Percentiles rank a stretch among this genome's conserved stretches.
These are phyloP conservation scores for Eucalyptus erythrocorys DNA, from an alignment of 345 rosid genomes.

Conservation along the genomic window DNA sequence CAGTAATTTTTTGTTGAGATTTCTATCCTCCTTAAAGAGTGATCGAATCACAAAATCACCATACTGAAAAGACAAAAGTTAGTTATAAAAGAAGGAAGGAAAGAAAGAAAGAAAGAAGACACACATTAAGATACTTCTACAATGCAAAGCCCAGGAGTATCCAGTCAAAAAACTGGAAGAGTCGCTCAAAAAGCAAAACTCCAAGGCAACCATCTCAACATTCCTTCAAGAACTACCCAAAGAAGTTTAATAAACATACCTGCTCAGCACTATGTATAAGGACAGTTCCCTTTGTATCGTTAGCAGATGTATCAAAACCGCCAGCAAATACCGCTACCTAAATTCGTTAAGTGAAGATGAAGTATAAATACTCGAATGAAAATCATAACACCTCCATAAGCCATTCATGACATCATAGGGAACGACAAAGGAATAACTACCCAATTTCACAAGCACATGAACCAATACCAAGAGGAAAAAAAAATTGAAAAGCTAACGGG, in stretches of 20 bases:
- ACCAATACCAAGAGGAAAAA: background rate
- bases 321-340: conserved; percentile 93
- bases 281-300: conserved; percentile 98
- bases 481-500: background rate
- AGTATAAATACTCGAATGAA: background rate
- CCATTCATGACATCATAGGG: background rate
- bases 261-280: conserved; percentile 85
- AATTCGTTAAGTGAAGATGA: background rate
- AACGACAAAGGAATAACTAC: background rate
- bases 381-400: background rate
- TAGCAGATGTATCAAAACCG: conserved; percentile 92
- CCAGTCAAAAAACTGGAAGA: background rate
- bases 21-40: background rate
- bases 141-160: background rate
- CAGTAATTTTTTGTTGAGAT: background rate
- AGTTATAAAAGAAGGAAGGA: background rate
- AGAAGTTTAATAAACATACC: conserved; percentile 18
- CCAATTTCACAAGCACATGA: background rate
- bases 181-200: background rate
- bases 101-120: background rate
- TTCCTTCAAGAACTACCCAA: background rate
- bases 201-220: background rate
- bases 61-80: background rate
- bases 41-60: background rate
- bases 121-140: background rate